Conservation (phyloP, 768 basidiomycete species). For the Russula sp. region DNA sequence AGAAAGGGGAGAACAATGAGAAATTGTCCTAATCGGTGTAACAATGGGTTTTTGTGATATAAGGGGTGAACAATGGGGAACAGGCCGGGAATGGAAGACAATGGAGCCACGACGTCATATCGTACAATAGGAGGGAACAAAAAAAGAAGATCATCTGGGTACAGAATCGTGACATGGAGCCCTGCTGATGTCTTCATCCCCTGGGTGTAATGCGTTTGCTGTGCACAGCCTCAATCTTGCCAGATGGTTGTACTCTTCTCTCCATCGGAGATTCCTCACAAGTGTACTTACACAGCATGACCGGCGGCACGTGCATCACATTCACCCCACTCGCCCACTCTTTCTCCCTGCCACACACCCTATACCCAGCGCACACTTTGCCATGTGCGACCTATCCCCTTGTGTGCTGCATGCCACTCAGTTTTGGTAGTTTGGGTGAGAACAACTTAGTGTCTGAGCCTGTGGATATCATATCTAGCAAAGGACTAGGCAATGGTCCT, state of each 20-base stretch:
- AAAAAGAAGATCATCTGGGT: too few species aligned
- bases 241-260: slow-evolving; percentile 78
- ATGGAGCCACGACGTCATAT: too few species aligned
- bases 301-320: slow-evolving; percentile 51
- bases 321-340: slow-evolving; percentile 62
- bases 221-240: slow-evolving; percentile 73
- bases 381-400: slow-evolving; percentile 19
- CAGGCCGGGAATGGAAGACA: too few species aligned
- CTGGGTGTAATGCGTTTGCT: slow-evolving; percentile 9
- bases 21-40: too few species aligned
- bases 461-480: slow-evolving; percentile 23
- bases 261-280: slow-evolving; percentile 89
- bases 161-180: background rate
- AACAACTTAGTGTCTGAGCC: slow-evolving; percentile 16
- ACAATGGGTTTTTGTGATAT: too few species aligned
- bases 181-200: background rate
- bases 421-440: slow-evolving; percentile 17
- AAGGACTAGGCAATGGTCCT: slow-evolving; percentile 34
- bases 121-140: too few species aligned
- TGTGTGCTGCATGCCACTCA: slow-evolving; percentile 19
- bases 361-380: slow-evolving; percentile 33
- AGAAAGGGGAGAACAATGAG: too few species aligned
- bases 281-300: slow-evolving; percentile 73
- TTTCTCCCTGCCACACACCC: slow-evolving; percentile 61
- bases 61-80: too few species aligned